phyloP scores from a whole-genome alignment of 495 filamentous ascomycete species.

The Tuber melanosporum region DNA sequence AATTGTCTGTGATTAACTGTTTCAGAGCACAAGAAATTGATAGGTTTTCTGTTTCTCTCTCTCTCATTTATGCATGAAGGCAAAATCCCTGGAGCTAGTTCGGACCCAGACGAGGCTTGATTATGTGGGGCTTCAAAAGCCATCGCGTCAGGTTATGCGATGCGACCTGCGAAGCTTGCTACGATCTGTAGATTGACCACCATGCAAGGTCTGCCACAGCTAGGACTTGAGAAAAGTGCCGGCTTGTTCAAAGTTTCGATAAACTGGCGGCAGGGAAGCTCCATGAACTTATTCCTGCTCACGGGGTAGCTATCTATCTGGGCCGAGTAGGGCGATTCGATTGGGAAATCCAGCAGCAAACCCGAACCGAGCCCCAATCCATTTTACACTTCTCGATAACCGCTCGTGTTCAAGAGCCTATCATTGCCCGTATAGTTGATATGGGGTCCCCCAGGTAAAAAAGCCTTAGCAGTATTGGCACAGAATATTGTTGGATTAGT shows the following conservation, averaged over 20 bases:
- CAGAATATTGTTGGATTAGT: background rate
- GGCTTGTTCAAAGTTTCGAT: background rate
- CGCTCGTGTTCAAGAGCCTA: background rate
- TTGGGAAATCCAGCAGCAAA: background rate
- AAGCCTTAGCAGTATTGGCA: background rate
- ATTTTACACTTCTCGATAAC: background rate
- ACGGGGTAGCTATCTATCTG: background rate
- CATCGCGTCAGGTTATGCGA: background rate
- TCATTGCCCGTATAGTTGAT: background rate
- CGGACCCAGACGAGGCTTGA: background rate
- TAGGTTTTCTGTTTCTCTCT: background rate
- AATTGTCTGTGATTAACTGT: background rate
- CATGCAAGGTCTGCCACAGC: background rate
- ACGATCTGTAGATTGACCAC: background rate
- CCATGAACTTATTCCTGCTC: background rate
- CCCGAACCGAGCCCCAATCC: background rate
- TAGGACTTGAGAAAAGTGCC: background rate
- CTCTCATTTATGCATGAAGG: no score
- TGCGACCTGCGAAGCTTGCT: background rate
- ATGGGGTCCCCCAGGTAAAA: background rate
- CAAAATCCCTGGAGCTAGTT: background rate
- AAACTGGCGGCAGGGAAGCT: background rate
- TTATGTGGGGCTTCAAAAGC: background rate
- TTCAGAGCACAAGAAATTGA: background rate
- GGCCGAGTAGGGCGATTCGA: background rate